Percentiles rank a stretch among this genome's conserved stretches.
phyloP scores from a whole-genome alignment of 1,284 basidiomycete genomes.

The Cryptococcus sp. region DNA sequence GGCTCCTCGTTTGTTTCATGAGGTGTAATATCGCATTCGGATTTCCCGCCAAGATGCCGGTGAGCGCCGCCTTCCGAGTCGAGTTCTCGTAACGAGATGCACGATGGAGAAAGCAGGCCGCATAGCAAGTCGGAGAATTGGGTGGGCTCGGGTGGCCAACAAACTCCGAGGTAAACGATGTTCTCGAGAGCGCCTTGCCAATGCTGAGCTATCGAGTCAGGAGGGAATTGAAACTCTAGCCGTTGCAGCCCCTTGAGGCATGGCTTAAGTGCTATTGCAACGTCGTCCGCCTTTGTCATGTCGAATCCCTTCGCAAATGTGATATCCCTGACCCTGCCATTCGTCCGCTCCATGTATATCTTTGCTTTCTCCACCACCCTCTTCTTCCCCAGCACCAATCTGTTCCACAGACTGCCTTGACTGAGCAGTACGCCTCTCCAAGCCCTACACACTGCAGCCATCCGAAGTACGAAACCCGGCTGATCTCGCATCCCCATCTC shows the following conservation, averaged over 20 bases:
- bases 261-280: conserved; percentile 8
- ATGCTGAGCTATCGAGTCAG: too few species aligned
- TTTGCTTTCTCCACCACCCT: conserved; percentile 21
- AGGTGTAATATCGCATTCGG: too few species aligned
- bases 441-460: conserved; percentile 32
- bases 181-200: too few species aligned
- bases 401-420: conserved; percentile 28
- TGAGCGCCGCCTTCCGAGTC: too few species aligned
- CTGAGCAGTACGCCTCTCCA: conserved; percentile 32
- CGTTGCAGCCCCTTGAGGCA: conserved; percentile 5
- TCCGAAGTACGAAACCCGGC: conserved; percentile 24
- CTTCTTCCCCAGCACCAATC: conserved; percentile 24
- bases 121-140: background rate
- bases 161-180: too few species aligned
- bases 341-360: conserved; percentile 24
- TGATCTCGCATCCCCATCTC: conserved; percentile 24
- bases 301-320: conserved; percentile 15
- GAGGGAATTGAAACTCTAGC: background rate
- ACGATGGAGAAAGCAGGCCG: conserved; percentile 8
- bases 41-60: too few species aligned
- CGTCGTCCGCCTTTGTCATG: conserved; percentile 1
- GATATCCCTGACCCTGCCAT: conserved; percentile 20
- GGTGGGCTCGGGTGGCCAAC: too few species aligned
- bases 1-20: too few species aligned
- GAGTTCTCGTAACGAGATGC: conserved; percentile 1